Evolutionary conservation across 768 basidiomycete genomes (phyloP), one percentile per base, ranked within the genome.

Genomic region (Russula olivacea): DNA sequence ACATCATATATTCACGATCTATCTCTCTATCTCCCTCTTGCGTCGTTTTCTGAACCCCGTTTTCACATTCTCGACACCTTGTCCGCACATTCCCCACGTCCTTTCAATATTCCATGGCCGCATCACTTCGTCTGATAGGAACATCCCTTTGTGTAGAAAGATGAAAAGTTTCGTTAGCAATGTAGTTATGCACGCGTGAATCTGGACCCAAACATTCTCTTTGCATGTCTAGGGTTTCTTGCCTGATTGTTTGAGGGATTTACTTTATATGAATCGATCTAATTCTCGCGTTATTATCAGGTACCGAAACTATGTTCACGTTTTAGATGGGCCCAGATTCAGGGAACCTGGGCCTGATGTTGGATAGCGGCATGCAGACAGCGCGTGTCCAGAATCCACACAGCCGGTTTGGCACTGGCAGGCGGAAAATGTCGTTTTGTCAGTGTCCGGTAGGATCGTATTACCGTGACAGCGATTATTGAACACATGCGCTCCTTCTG

Each of bases 141-240:
- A 64, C 50, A 38, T 4, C 28, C 59, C n/a, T 14, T 55, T 58
- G 50, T 64, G 48, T 66, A 66, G 56, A 66, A 64, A 59, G 53
- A 45, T 58, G 32, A 32, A 36, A 64, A 55, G 28, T 14, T 40
- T 54, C 34, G 56, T 49, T 64, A 45, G 48, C 61, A 64, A 36
- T 64, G 62, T 66, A 66, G 47, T 55, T 32, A 47, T 48, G 34
- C 58, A 40, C 40, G 53, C 53, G 53, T 63, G 61, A 57, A 63
- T 38, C 28, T 64, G 32, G 43, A 50, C 45, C 38, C 30, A n/a
- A 50, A 28, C 58, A n/a, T 45, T 45, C 40, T 25, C 40, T 43
- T 15, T 15, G 53, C 28, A 25, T 11, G 32, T 53, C 41, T 23
- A 11, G 32, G 34, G n/a, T 41, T 52, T 55, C 21, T 34, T 38